Conservation (phyloP, 2,329 filamentous ascomycete genomes). For the Myriosclerotinia curreyana region DNA sequence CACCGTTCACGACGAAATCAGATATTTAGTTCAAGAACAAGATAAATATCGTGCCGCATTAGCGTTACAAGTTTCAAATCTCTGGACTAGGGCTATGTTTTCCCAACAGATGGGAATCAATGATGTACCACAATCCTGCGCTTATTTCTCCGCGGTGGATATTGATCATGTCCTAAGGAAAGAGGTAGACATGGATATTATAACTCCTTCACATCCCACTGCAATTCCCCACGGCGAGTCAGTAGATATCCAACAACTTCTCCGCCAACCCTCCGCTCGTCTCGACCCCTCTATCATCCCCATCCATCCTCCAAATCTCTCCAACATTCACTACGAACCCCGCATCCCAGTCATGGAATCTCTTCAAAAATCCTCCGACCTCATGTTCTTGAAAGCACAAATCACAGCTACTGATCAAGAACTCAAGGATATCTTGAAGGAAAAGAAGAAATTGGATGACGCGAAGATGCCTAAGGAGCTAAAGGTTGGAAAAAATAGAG, state of each 20-base stretch:
- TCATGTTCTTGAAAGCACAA: constrained; percentile 77
- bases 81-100: constrained; percentile 98
- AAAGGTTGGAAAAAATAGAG: neutral
- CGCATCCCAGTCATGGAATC: constrained; percentile 77
- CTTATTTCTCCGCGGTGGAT: constrained; percentile 93
- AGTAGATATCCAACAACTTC: constrained; percentile 75
- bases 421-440: constrained; percentile 67
- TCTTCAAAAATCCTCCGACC: constrained; percentile 48
- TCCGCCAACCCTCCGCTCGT: constrained; percentile 64
- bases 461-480: constrained; percentile 48
- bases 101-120: constrained; percentile 94
- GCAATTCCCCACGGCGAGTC: constrained; percentile 83
- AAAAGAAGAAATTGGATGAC: constrained; percentile 38
- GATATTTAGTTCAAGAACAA: constrained; percentile 80
- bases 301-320: constrained; percentile 45
- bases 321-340: constrained; percentile 64
- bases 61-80: constrained; percentile 87
- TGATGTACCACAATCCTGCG: constrained; percentile 89
- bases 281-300: constrained; percentile 66
- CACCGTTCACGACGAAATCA: constrained; percentile 96
- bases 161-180: constrained; percentile 95
- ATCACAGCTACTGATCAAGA: constrained; percentile 73
- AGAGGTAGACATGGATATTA: constrained; percentile 96
- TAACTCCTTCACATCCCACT: constrained; percentile 80
- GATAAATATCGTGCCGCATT: constrained; percentile 89